Evolutionary conservation across 2,329 filamentous ascomycete species (phyloP).

Genomic region (Paraphaeosphaeria sporulosa): DNA sequence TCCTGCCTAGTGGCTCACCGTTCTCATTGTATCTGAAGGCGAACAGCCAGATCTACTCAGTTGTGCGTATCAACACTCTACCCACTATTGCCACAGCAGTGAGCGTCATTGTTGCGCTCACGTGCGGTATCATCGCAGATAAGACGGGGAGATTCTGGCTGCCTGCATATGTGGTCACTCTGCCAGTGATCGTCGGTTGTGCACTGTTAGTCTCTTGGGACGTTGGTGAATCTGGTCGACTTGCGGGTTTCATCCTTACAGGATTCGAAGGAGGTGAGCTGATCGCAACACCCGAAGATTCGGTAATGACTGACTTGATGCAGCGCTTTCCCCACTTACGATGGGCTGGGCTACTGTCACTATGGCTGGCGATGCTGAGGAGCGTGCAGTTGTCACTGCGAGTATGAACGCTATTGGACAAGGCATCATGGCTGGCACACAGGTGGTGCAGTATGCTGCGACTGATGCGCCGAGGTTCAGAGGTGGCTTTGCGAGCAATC

Average conservation of each 20-base stretch:
- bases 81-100: constrained; percentile 52
- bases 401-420: constrained; percentile 57
- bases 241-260: constrained; percentile 50
- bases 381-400: constrained; percentile 52
- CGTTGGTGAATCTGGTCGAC: constrained; percentile 48
- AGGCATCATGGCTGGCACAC: constrained; percentile 51
- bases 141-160: constrained; percentile 47
- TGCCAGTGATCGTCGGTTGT: constrained; percentile 46
- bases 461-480: constrained; percentile 46
- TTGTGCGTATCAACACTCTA: constrained; percentile 52
- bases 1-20: constrained; percentile 43
- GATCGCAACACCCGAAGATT: neutral
- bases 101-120: constrained; percentile 47
- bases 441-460: constrained; percentile 52
- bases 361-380: constrained; percentile 35
- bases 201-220: constrained; percentile 48
- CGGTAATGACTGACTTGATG: neutral
- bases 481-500: constrained; percentile 31
- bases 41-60: constrained; percentile 34
- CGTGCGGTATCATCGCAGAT: constrained; percentile 45
- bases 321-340: constrained; percentile 40
- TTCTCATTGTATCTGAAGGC: constrained; percentile 54
- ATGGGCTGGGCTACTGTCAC: constrained; percentile 50
- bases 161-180: constrained; percentile 39
- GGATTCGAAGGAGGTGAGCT: constrained; percentile 46